Base-by-base conservation (phyloP, 495 filamentous ascomycete genomes). In the Elasticomyces elasticus region DNA sequence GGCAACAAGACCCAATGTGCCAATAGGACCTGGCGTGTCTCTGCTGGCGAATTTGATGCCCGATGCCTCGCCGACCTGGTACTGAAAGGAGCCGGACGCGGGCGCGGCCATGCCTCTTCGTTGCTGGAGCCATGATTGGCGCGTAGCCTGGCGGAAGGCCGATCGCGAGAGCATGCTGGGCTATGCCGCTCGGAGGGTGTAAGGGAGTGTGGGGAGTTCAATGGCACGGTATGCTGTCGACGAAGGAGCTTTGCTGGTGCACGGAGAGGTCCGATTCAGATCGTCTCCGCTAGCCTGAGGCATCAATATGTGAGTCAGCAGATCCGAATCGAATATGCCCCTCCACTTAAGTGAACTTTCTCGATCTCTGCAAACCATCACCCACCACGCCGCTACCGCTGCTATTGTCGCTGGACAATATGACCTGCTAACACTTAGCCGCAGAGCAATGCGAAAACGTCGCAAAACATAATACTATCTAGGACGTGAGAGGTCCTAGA, bases 11-110 rank as follows among this genome's bases (percentile, higher is more conserved):
- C 89, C 89, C 60, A 99, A 77, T 57, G 85, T 88, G 42, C 87
- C 88, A 49, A 89, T 94, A 60, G 89, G 88, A 24, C 89, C 89
- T 55, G 81, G 76, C 55, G 89, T 76, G 72, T 96, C 89, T 72
- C 90, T 77, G 72, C 84, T 84, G 62, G 89, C 89, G 54, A 94
- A 76, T 78, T 95, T 97, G 69, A 97, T 75, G 62, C 92, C 89
- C 60, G 78, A 75, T 67, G 85, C 79, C 70, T 91, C 86, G 65
- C 86, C 79, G 61, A 83, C 84, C 66, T 94, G 82, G 78, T 94
- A 99, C 68, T 85, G 82, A 71, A 89, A 87, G 60, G 84, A 81
- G 57, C 80, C 80, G 62, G 87, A 86, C 57, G 81, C 82, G 62
- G 86, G 82, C 63, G 87, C 84, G 65, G 90, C 90, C 68, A 94